A percentile compares a stretch with the other conserved stretches of the same genome.
Conservation (phyloP, 331 rosid species). For the Dryas integrifolia region DNA sequence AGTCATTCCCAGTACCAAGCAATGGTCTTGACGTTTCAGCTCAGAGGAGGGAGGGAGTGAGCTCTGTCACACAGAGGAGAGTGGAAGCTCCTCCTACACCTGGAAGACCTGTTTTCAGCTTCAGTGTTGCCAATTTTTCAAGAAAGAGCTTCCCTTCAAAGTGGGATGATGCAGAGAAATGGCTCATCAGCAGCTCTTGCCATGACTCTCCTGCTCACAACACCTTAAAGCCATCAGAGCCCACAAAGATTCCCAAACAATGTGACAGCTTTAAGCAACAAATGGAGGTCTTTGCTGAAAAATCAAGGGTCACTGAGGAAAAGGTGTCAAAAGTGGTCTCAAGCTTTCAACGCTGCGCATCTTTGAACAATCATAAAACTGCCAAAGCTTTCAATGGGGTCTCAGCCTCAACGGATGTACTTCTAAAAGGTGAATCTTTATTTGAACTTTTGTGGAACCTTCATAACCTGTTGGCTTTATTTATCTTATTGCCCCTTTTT, state of each 20-base stretch:
- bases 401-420: constrained; percentile 49
- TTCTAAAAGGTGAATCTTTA: constrained; percentile 69
- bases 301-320: constrained; percentile 59
- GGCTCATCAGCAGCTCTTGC: constrained; percentile 81
- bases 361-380: constrained; percentile 50
- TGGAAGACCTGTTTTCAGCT: constrained; percentile 84
- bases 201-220: constrained; percentile 82
- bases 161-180: constrained; percentile 99
- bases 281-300: constrained; percentile 53
- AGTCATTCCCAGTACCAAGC: constrained; percentile 64
- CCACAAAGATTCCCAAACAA: constrained; percentile 45
- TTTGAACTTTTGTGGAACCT: constrained; percentile 22
- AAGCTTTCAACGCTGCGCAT: constrained; percentile 44
- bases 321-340: constrained; percentile 56
- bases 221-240: constrained; percentile 39
- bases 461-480: constrained; percentile 6
- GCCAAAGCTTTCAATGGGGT: constrained; percentile 45
- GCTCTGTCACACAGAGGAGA: constrained; percentile 44
- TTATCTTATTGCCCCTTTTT: constrained; percentile 8
- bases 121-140: constrained; percentile 54
- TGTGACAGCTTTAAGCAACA: constrained; percentile 56
- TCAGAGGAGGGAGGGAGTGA: constrained; percentile 48
- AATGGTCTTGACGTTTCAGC: background rate
- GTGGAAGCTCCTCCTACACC: constrained; percentile 80
- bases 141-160: constrained; percentile 86